Conservation (phyloP, 164 flowering plant genomes). For the Nelumbo lutea region DNA sequence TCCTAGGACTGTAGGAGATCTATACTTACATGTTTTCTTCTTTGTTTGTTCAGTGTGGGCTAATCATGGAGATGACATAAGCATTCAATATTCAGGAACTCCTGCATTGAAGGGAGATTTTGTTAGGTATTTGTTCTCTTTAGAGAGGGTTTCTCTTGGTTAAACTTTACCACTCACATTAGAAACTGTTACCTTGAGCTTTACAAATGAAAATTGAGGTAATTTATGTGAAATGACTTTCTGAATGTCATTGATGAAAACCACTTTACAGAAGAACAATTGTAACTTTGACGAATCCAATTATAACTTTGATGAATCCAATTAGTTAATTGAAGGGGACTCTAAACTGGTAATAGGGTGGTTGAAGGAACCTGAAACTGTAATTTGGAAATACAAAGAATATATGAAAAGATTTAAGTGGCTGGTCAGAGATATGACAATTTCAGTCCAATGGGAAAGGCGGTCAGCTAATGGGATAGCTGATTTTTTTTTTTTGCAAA, state of each 20-base stretch:
- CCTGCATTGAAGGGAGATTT: conserved; percentile 97
- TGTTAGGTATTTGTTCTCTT: conserved; percentile 56
- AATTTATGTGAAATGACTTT: not conserved
- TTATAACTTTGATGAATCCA: too few species aligned
- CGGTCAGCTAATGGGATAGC: too few species aligned
- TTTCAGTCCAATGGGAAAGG: too few species aligned
- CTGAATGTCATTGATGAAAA: not conserved
- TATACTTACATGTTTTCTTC: not conserved
- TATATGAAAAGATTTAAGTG: too few species aligned
- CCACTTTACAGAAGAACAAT: not conserved
- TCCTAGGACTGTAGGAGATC: too few species aligned
- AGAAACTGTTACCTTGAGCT: conserved; percentile 7
- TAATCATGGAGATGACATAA: conserved; percentile 93
- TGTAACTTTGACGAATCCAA: too few species aligned
- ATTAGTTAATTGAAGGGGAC: too few species aligned
- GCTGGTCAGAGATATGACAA: too few species aligned
- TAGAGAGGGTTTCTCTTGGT: conserved; percentile 1
- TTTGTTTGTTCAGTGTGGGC: conserved; percentile 75
- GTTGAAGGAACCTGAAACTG: too few species aligned
- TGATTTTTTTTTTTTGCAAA: too few species aligned
- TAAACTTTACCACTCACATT: not conserved
- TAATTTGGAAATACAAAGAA: too few species aligned
- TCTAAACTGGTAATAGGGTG: too few species aligned
- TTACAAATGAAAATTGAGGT: not conserved
- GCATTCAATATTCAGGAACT: conserved; percentile 97